A percentile compares a stretch with the other conserved stretches of the same genome.
phyloP scores from a whole-genome alignment of 345 rosid genomes.

The Salix dunnii region DNA sequence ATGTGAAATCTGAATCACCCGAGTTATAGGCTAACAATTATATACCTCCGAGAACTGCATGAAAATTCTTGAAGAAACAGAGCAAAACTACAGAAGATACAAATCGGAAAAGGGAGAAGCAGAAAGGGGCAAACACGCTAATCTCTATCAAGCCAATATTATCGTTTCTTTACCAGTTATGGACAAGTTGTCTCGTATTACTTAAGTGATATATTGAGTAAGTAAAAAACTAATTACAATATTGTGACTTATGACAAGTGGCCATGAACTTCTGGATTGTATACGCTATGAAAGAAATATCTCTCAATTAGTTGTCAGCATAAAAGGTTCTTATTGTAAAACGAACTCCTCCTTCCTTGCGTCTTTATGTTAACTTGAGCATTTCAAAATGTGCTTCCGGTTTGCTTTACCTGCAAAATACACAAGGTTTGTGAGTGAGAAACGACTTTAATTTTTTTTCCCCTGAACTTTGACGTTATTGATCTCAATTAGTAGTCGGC shows the following conservation, averaged over 20 bases:
- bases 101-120: not conserved
- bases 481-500: not conserved
- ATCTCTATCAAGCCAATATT: not conserved
- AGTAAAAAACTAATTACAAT: not conserved
- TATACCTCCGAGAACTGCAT: not conserved
- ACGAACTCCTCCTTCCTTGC: not conserved
- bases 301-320: not conserved
- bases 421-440: constrained; percentile 11
- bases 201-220: not conserved
- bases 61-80: not conserved
- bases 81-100: not conserved
- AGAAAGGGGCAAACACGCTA: not conserved
- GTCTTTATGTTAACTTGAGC: constrained; percentile 30
- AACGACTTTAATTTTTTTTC: not conserved
- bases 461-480: not conserved
- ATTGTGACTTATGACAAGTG: not conserved
- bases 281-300: not conserved
- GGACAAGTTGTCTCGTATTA: not conserved
- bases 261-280: not conserved
- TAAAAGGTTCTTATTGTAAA: constrained; percentile 7
- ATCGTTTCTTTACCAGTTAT: not conserved
- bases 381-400: constrained; percentile 47
- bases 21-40: not conserved
- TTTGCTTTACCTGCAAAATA: constrained; percentile 61
- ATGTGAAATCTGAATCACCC: not conserved